Conservation (phyloP, 2,329 filamentous ascomycete genomes). For the Cladorrhinum sp. region DNA sequence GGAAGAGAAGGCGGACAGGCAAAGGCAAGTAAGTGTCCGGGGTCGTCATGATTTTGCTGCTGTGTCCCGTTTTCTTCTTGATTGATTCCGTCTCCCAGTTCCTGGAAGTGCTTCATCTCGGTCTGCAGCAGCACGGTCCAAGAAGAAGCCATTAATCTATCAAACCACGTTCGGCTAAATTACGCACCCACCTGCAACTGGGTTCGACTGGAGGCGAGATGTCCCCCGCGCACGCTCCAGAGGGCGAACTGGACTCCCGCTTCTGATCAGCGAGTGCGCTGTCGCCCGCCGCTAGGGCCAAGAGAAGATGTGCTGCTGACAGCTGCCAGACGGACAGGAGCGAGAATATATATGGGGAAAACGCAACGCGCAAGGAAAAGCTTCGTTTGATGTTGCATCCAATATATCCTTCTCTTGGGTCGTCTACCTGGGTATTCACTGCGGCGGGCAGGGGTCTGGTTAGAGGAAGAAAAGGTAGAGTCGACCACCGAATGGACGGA, state of each 20-base stretch:
- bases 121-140: constrained; percentile 11
- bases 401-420: neutral
- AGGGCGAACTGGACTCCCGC: too few relatives aligned
- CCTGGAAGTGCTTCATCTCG: constrained; percentile 16
- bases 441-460: neutral
- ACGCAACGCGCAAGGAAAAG: neutral
- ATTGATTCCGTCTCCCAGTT: neutral
- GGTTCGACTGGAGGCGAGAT: constrained; percentile 19
- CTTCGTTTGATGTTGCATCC: neutral
- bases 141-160: constrained; percentile 21
- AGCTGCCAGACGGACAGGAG: neutral
- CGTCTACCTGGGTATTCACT: neutral
- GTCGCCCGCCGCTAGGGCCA: too few relatives aligned
- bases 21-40: constrained; percentile 16
- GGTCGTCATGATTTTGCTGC: constrained; percentile 6
- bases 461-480: neutral
- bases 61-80: constrained; percentile 7
- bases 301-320: neutral
- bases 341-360: neutral
- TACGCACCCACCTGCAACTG: constrained; percentile 19
- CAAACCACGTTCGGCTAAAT: constrained; percentile 28
- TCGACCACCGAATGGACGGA: neutral
- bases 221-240: constrained; percentile 9
- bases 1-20: neutral
- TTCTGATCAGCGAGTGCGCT: too few relatives aligned